Conservation (phyloP, 495 filamentous ascomycete species). For the Lophiostoma macrostomum region DNA sequence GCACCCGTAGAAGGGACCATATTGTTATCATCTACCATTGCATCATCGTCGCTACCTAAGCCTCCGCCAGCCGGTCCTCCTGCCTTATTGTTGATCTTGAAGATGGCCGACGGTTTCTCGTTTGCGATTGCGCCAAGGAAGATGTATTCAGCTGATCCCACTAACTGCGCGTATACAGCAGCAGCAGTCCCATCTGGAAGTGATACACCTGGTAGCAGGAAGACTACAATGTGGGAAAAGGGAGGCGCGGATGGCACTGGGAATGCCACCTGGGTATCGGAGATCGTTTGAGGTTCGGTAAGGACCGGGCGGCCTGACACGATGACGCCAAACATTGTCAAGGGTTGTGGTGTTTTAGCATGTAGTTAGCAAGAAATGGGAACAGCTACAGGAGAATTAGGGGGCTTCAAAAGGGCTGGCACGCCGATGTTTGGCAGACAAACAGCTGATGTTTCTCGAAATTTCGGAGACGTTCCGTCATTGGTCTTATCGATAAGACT, state of each 20-base stretch:
- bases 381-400: not conserved
- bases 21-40: conserved; percentile 40
- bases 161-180: conserved; percentile 79
- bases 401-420: not conserved
- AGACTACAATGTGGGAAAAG: conserved; percentile 82
- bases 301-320: conserved; percentile 56
- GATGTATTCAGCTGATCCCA: conserved; percentile 57
- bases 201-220: conserved; percentile 75
- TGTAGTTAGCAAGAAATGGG: not conserved
- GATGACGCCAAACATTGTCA: conserved; percentile 43
- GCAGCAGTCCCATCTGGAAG: conserved; percentile 77
- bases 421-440: not conserved
- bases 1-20: conserved; percentile 9
- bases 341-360: too few relatives aligned
- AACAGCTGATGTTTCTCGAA: not conserved
- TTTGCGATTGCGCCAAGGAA: conserved; percentile 85
- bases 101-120: conserved; percentile 86
- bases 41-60: conserved; percentile 47
- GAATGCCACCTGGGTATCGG: conserved; percentile 67
- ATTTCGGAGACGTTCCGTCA: too few relatives aligned
- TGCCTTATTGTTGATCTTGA: conserved; percentile 55
- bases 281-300: conserved; percentile 58
- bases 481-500: not conserved
- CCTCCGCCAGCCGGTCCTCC: conserved; percentile 36
- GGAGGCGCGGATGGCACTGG: conserved; percentile 53